Conservation (phyloP, 495 filamentous ascomycete genomes). For the Chlorociboria aeruginascens region DNA sequence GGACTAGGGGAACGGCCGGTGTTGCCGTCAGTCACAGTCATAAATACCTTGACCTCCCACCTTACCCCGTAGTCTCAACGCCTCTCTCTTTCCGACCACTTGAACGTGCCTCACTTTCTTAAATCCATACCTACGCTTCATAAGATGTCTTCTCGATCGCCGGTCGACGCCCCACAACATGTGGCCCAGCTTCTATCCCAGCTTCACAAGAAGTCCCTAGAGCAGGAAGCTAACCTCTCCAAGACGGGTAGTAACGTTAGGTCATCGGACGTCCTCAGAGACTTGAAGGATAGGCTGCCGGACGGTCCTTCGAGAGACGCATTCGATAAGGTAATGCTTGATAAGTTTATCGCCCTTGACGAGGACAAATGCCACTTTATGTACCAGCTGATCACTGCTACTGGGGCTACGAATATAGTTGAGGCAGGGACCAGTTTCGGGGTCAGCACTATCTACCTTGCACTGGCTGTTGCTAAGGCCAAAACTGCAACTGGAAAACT, state of each 20-base stretch:
- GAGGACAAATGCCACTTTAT: conserved; percentile 39
- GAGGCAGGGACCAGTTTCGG: conserved; percentile 49
- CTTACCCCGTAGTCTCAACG: too few species aligned
- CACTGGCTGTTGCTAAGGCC: conserved; percentile 32
- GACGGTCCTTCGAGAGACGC: not conserved
- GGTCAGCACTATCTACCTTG: conserved; percentile 48
- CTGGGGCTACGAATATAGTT: conserved; percentile 35
- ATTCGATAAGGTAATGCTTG: conserved; percentile 23
- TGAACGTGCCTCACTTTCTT: too few species aligned
- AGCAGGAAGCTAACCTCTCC: not conserved
- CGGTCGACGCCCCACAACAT: not conserved
- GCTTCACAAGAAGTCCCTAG: not conserved
- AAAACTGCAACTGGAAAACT: conserved; percentile 2
- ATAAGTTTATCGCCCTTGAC: conserved; percentile 42
- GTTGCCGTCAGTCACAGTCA: too few species aligned
- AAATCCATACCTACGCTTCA: too few species aligned
- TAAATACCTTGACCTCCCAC: too few species aligned
- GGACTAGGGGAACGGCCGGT: too few species aligned
- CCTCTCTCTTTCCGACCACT: too few species aligned
- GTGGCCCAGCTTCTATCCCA: not conserved
- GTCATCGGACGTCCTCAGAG: not conserved
- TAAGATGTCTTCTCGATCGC: not conserved
- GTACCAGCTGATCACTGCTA: conserved; percentile 31
- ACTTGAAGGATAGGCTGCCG: not conserved
- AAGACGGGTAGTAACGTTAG: not conserved